A percentile compares a stretch with the other conserved stretches of the same genome.
phyloP scores from a whole-genome alignment of 78 protist genomes.

The Dictyostelium firmibasis region DNA sequence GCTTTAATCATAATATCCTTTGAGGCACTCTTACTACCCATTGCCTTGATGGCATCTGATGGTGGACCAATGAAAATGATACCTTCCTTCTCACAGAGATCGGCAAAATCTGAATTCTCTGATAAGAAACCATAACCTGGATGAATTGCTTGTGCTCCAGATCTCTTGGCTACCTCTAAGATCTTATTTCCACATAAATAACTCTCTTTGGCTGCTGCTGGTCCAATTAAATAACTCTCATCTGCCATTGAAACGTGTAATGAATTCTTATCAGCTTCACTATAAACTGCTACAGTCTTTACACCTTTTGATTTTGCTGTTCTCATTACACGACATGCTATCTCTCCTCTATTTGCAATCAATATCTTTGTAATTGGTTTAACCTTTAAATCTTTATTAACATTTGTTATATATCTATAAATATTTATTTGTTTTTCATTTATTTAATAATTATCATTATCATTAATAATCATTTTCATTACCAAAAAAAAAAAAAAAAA shows the following conservation, averaged over 20 bases:
- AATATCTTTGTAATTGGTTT: slow-evolving; percentile 85
- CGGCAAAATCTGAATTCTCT: slow-evolving; percentile 92
- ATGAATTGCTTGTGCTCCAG: slow-evolving; percentile 92
- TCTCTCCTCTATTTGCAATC: slow-evolving; percentile 94
- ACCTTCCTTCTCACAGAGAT: slow-evolving; percentile 74
- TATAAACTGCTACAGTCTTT: slow-evolving; percentile 92
- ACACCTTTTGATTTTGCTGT: slow-evolving; percentile 88
- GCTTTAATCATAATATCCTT: slow-evolving; percentile 92
- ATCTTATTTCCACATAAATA: slow-evolving; percentile 87
- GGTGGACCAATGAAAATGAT: slow-evolving; percentile 93
- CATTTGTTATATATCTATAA: not conserved
- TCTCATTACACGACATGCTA: slow-evolving; percentile 93
- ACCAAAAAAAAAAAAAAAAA: too few species aligned
- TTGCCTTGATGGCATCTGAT: slow-evolving; percentile 87
- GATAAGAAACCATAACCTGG: slow-evolving; percentile 98
- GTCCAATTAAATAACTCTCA: slow-evolving; percentile 87
- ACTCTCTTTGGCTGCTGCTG: slow-evolving; percentile 77
- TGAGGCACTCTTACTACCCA: slow-evolving; percentile 91
- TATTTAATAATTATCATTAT: too few species aligned
- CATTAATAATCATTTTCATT: too few species aligned
- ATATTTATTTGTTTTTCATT: not conserved
- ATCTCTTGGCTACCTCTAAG: slow-evolving; percentile 82
- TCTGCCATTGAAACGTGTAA: slow-evolving; percentile 88
- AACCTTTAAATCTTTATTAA: not conserved
- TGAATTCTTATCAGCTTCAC: slow-evolving; percentile 90